Evolutionary conservation across 2,329 filamentous ascomycete species (phyloP), one percentile per base, ranked within the genome.

Genomic region (Fusarium sp.): DNA sequence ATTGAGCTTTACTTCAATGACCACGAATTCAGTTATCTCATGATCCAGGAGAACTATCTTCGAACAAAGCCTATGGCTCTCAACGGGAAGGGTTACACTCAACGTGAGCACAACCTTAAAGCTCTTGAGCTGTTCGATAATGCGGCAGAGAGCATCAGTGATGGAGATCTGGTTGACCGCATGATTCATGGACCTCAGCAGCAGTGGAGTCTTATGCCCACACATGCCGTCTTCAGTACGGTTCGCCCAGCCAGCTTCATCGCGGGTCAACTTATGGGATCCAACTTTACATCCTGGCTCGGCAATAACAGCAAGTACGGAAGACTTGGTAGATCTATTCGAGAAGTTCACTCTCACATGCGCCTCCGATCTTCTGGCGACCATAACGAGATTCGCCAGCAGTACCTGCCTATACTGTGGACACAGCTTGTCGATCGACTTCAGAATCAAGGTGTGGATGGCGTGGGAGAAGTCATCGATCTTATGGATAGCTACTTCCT

Each of bases 151-250:
- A 98, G 95, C 77, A 99, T 99, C 81, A 98, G 94, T 76, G 96
- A 99, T 77, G 96, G 96, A 65, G 96, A 99, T 79, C 84, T 99
- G 38, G 93, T 98, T 4, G 96, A 99, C 80, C 89, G 94, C 55
- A 98, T 99, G 95, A 99, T 99, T 64, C 96, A 99, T 79, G 96
- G 96, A 27, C 93, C 94, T 46, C 96, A 99, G 78, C 96, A 99
- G 78, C 96, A 99, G 68, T 99, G 96, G 96, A 96, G 93, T 77
- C 83, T 99, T 67, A 99, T 99, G 96, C 96, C 96, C 16, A 92
- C 93, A 3, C 96, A 99, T 80, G 96, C 95, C 27, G 87, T 98
- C 42, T 98, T 98, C 83, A 97, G 95, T 77, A 97, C 97, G 58
- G 95, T 99, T 25, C 87, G 93, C 27, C 96, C 96, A 7, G 91